A percentile compares a stretch with the other conserved stretches of the same genome.
These are phyloP conservation scores for Lentinula lateritia DNA, from an alignment of 768 basidiomycete genomes.

Conservation along the genomic window DNA sequence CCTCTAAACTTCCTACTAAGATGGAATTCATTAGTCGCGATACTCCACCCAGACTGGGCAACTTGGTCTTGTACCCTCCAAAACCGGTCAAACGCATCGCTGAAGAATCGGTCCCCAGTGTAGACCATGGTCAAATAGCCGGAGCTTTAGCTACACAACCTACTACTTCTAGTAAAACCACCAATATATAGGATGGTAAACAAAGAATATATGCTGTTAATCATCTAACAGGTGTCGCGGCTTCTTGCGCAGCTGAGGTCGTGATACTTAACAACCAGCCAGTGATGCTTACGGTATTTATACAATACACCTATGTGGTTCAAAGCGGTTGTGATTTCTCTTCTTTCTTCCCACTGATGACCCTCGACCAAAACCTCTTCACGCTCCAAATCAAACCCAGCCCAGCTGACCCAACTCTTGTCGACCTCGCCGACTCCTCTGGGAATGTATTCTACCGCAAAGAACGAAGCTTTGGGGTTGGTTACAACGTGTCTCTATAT, in stretches of 20 bases:
- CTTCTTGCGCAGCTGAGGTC: no score
- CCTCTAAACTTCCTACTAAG: conserved; percentile 77
- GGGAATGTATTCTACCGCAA: conserved; percentile 71
- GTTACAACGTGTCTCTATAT: conserved; percentile 63
- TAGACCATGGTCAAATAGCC: no score
- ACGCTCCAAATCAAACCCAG: conserved; percentile 63
- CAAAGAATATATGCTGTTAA: no score
- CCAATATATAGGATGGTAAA: no score
- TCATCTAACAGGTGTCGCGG: no score
- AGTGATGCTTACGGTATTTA: no score
- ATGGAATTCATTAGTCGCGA: conserved; percentile 79
- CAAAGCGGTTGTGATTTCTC: not conserved
- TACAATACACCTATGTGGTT: not conserved
- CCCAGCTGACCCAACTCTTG: conserved; percentile 50
- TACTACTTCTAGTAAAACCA: no score
- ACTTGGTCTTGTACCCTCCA: conserved; percentile 9
- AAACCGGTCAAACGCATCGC: not conserved
- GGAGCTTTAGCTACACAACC: no score
- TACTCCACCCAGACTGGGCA: conserved; percentile 72
- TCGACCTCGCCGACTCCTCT: conserved; percentile 63
- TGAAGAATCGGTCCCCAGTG: no score
- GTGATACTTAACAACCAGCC: no score
- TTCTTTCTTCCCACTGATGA: conserved; percentile 42
- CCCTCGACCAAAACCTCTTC: conserved; percentile 82
- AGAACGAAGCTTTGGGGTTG: conserved; percentile 47